Conservation (phyloP, 2,329 filamentous ascomycete genomes). For the Microascus cirrosus region DNA sequence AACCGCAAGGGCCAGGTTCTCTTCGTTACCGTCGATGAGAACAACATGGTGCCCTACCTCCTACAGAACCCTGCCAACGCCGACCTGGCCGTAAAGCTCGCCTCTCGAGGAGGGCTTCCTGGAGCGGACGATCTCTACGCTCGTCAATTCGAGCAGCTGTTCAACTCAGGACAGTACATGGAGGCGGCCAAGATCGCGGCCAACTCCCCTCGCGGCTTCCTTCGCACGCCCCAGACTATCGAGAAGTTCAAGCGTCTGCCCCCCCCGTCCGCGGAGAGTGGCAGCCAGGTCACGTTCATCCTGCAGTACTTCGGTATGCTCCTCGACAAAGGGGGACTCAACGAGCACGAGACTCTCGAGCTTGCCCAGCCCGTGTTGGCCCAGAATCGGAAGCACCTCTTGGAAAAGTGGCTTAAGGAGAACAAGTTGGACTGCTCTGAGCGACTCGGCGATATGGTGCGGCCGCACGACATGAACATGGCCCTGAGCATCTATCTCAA, state of each 20-base stretch:
- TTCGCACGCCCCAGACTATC: constrained; percentile 89
- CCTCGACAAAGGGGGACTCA: constrained; percentile 86
- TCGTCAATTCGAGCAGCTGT: constrained; percentile 83
- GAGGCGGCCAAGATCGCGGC: constrained; percentile 94
- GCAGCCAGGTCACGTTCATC: constrained; percentile 84
- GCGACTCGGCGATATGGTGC: constrained; percentile 88
- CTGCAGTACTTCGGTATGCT: constrained; percentile 97
- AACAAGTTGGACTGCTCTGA: constrained; percentile 94
- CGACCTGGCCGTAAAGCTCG: constrained; percentile 89
- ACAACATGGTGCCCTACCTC: constrained; percentile 83
- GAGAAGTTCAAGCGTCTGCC: constrained; percentile 88
- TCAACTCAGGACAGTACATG: constrained; percentile 67
- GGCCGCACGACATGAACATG: constrained; percentile 77
- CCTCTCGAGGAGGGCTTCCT: constrained; percentile 83
- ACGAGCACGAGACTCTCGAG: constrained; percentile 89
- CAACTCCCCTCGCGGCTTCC: constrained; percentile 90
- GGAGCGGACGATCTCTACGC: constrained; percentile 90
- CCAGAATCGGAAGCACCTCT: constrained; percentile 87
- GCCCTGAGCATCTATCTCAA: constrained; percentile 84
- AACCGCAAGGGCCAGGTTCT: constrained; percentile 97
- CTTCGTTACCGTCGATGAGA: constrained; percentile 86
- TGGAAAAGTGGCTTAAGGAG: constrained; percentile 97
- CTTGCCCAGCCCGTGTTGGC: constrained; percentile 83
- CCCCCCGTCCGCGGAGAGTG: constrained; percentile 35
- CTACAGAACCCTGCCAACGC: constrained; percentile 94